Percentiles rank a stretch among this genome's conserved stretches.
Evolutionary conservation across 1,139 yeast genomes (phyloP).

Genomic region (Yamadazyma taylorii): DNA sequence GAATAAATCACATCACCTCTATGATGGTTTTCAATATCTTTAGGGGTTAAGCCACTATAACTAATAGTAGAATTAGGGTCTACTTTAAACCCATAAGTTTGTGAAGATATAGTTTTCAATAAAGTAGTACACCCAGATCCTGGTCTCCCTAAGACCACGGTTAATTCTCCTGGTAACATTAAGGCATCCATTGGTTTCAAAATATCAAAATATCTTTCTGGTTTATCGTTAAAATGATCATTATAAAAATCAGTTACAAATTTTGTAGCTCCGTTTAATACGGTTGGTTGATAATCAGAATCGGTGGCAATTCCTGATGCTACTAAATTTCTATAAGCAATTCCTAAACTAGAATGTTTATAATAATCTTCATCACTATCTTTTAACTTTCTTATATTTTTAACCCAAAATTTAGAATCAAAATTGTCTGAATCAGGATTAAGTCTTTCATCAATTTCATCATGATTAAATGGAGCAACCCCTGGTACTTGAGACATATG

Average conservation of each 20-base stretch:
- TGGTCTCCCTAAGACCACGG: conserved; percentile 39
- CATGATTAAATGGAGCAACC: conserved; percentile 31
- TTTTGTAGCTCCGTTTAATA: conserved; percentile 48
- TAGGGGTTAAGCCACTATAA: conserved; percentile 52
- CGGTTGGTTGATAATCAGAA: conserved; percentile 77
- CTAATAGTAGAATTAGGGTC: conserved; percentile 28
- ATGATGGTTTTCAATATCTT: conserved; percentile 46
- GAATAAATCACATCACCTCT: conserved; percentile 52
- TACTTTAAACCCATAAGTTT: conserved; percentile 36
- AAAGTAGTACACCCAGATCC: conserved; percentile 40
- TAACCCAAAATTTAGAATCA: conserved; percentile 45
- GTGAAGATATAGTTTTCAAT: conserved; percentile 33
- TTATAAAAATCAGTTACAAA: conserved; percentile 16
- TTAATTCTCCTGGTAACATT: conserved; percentile 34
- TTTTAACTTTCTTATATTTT: conserved; percentile 22
- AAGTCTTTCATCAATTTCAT: conserved; percentile 17
- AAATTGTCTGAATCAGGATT: conserved; percentile 52
- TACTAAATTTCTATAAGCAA: conserved; percentile 64
- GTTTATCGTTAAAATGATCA: conserved; percentile 13
- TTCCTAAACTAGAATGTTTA: conserved; percentile 63
- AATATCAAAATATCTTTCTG: conserved; percentile 26
- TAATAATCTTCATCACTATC: conserved; percentile 60
- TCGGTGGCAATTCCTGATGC: conserved; percentile 79
- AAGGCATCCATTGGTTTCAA: conserved; percentile 37
- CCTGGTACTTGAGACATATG: conserved; percentile 58